Evolutionary conservation across 1,139 yeast genomes (phyloP).

Genomic region (Blastobotrys arbuscula): DNA sequence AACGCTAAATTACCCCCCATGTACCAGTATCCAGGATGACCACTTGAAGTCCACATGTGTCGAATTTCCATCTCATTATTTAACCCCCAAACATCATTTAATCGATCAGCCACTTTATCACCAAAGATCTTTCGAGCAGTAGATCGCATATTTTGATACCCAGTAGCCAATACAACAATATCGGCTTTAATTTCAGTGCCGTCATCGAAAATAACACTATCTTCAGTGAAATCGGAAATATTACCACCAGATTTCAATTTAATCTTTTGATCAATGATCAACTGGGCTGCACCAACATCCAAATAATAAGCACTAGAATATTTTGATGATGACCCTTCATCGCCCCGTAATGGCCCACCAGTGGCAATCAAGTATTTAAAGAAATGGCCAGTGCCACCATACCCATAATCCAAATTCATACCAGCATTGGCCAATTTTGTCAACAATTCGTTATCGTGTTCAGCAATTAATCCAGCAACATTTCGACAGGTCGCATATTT

Average conservation of each 20-base stretch:
- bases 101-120: constrained; percentile 14
- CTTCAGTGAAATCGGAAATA: constrained; percentile 35
- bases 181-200: constrained; percentile 38
- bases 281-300: constrained; percentile 41
- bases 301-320: constrained; percentile 33
- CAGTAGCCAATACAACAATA: constrained; percentile 42
- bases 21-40: constrained; percentile 22
- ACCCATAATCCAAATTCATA: constrained; percentile 40
- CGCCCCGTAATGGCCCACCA: constrained; percentile 32
- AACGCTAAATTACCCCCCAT: constrained; percentile 23
- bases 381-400: constrained; percentile 41
- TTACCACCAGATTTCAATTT: constrained; percentile 37
- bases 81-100: constrained; percentile 27
- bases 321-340: not conserved
- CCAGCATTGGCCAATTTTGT: constrained; percentile 35
- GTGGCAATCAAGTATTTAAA: constrained; percentile 40
- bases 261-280: constrained; percentile 39
- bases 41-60: constrained; percentile 22
- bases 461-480: constrained; percentile 33
- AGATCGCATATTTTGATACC: constrained; percentile 40
- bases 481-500: constrained; percentile 30
- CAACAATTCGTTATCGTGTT: constrained; percentile 35
- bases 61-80: constrained; percentile 24
- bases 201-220: constrained; percentile 37
- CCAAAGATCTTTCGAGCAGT: constrained; percentile 35